Evolutionary conservation across 305 asterid species (phyloP).

Genomic region (Fraxinus dipetala): DNA sequence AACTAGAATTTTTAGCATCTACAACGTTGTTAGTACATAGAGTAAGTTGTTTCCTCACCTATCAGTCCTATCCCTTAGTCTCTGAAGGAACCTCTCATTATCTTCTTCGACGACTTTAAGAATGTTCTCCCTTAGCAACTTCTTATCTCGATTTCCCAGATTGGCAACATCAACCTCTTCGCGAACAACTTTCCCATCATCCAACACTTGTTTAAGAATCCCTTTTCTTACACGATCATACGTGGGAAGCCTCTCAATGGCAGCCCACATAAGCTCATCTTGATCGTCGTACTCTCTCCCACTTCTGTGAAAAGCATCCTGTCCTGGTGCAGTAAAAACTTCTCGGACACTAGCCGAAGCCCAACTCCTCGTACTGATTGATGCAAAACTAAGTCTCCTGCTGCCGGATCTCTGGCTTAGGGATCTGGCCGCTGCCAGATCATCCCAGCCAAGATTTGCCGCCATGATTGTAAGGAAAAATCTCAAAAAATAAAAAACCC

Average conservation of each 20-base stretch:
- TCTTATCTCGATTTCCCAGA: slow-evolving; percentile 57
- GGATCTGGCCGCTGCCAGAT: slow-evolving; percentile 36
- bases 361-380: slow-evolving; percentile 63
- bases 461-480: slow-evolving; percentile 31
- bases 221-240: slow-evolving; percentile 77
- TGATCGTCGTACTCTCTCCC: slow-evolving; percentile 69
- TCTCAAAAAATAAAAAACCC: background rate
- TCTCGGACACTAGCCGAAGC: slow-evolving; percentile 79
- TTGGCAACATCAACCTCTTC: slow-evolving; percentile 47
- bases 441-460: slow-evolving; percentile 39
- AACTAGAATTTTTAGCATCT: background rate
- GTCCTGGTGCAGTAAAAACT: slow-evolving; percentile 58
- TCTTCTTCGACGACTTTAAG: slow-evolving; percentile 77
- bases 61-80: slow-evolving; percentile 76
- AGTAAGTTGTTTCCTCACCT: slow-evolving; percentile 44
- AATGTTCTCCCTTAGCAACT: slow-evolving; percentile 53
- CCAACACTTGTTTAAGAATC: slow-evolving; percentile 57
- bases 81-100: slow-evolving; percentile 69
- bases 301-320: slow-evolving; percentile 65
- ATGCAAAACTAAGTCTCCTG: slow-evolving; percentile 51
- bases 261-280: slow-evolving; percentile 92
- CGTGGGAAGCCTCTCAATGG: slow-evolving; percentile 84
- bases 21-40: background rate
- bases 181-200: slow-evolving; percentile 56
- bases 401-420: slow-evolving; percentile 54